A percentile compares a stretch with the other conserved stretches of the same genome.
phyloP scores from a whole-genome alignment of 768 basidiomycete species.

The Hericium coralloides region DNA sequence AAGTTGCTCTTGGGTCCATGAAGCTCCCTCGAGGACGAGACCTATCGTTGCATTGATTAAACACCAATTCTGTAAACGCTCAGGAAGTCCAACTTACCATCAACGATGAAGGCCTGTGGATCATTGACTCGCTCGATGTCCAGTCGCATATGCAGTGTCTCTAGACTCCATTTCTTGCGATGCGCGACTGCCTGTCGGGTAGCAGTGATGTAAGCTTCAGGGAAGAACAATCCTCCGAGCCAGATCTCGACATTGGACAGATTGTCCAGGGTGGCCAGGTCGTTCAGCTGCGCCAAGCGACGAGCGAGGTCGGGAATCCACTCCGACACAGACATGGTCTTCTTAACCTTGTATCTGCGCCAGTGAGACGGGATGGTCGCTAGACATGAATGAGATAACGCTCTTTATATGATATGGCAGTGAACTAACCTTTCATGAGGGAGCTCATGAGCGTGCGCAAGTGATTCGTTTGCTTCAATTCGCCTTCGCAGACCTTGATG shows the following conservation, averaged over 20 bases:
- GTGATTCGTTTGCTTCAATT: conserved; percentile 93
- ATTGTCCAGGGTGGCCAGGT: conserved; percentile 54
- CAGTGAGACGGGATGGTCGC: conserved; percentile 86
- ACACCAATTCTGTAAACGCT: no score
- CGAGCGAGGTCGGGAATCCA: conserved; percentile 81
- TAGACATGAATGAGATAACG: conserved; percentile 22
- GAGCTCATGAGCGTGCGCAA: conserved; percentile 85
- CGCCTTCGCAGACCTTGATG: conserved; percentile 76
- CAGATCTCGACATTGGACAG: conserved; percentile 71
- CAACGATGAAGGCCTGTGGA: conserved; percentile 74
- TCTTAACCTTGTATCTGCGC: conserved; percentile 83
- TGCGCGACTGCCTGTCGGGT: conserved; percentile 95
- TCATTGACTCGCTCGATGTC: conserved; percentile 78
- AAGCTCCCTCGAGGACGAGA: conserved; percentile 79
- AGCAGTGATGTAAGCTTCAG: conserved; percentile 93
- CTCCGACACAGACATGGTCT: conserved; percentile 69
- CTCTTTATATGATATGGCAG: conserved; percentile 8
- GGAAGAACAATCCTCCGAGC: conserved; percentile 94
- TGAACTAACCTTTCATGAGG: conserved; percentile 69
- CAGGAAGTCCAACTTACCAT: conserved; percentile 49
- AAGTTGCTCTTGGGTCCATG: conserved; percentile 61
- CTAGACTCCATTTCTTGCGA: conserved; percentile 84
- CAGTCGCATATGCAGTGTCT: conserved; percentile 72
- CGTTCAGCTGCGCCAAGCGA: conserved; percentile 76
- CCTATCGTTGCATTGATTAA: conserved; percentile 35